Percentiles rank a stretch among this genome's conserved stretches.
Evolutionary conservation across 192 early-diverging fungal genomes (phyloP).

Genomic region (Coemansia guatemalensis): DNA sequence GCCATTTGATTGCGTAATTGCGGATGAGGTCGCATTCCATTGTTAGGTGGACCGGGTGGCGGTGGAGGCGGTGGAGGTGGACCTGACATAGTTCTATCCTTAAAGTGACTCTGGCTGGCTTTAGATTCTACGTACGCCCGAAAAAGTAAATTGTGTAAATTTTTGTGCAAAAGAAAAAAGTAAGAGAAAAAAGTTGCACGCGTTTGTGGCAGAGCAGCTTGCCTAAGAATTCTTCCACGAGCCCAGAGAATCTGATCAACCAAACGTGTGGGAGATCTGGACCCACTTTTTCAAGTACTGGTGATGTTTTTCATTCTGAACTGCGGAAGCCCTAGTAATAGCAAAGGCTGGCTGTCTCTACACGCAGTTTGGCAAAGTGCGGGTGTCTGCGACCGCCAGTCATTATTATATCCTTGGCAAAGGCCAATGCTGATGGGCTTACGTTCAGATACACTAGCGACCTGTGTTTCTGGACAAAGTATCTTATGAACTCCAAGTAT

Average conservation of each 20-base stretch:
- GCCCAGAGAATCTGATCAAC: too few relatives aligned
- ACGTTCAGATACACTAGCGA: conserved; percentile 8
- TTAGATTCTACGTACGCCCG: too few relatives aligned
- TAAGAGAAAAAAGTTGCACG: too few relatives aligned
- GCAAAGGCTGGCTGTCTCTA: not conserved
- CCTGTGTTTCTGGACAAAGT: conserved; percentile 2
- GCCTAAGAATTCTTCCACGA: too few relatives aligned
- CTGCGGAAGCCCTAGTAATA: not conserved
- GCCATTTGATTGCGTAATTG: conserved; percentile 19
- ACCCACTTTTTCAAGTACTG: too few relatives aligned
- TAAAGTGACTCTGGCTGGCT: too few relatives aligned
- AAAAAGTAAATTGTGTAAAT: too few relatives aligned
- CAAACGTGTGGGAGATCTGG: too few relatives aligned
- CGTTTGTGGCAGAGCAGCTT: too few relatives aligned
- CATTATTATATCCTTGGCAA: not conserved
- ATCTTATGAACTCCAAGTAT: conserved; percentile 9
- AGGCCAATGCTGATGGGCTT: conserved; percentile 4
- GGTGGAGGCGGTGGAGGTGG: conserved; percentile 23
- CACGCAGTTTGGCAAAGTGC: not conserved
- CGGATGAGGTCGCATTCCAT: conserved; percentile 6
- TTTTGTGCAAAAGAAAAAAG: too few relatives aligned
- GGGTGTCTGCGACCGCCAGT: not conserved
- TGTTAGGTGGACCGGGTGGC: conserved; percentile 8
- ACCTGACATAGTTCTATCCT: conserved; percentile 13
- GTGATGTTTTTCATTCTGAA: too few relatives aligned